Conservation (phyloP, 1,139 yeast genomes). For the Schwanniomyces etchellsii region DNA sequence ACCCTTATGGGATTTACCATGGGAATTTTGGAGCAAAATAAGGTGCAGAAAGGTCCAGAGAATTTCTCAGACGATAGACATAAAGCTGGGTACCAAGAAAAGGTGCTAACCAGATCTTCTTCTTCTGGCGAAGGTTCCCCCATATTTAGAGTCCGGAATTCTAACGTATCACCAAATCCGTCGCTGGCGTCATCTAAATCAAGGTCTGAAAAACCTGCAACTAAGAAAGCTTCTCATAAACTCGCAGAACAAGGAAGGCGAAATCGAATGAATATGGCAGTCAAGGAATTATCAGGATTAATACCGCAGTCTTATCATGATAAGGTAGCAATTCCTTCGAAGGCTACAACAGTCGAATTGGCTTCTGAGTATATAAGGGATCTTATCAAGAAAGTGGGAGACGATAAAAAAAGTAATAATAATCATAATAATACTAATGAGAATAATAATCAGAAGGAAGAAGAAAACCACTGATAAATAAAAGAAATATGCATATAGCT, state of each 20-base stretch:
- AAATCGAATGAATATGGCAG: conserved; percentile 83
- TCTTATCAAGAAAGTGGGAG: conserved; percentile 41
- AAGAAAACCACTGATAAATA: no score
- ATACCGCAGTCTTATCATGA: conserved; percentile 62
- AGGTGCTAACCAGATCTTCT: conserved; percentile 6
- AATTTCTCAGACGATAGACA: not conserved
- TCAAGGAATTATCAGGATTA: conserved; percentile 63
- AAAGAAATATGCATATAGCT: no score
- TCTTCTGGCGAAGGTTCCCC: conserved; percentile 16
- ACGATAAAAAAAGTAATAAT: conserved; percentile 6
- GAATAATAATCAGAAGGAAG: not conserved
- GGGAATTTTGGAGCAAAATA: conserved; percentile 36
- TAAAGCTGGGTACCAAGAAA: conserved; percentile 1
- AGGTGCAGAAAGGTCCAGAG: conserved; percentile 2
- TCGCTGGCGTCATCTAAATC: conserved; percentile 2
- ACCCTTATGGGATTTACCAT: conserved; percentile 44
- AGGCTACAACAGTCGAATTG: conserved; percentile 91
- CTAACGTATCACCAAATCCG: not conserved
- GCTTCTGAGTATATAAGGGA: conserved; percentile 67
- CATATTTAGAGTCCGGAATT: conserved; percentile 4
- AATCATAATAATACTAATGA: not conserved
- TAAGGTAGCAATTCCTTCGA: conserved; percentile 62
- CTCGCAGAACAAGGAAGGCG: conserved; percentile 95
- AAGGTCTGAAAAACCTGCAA: conserved; percentile 23
- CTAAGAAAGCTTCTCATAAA: conserved; percentile 78